Percentiles rank a stretch among this genome's conserved stretches.
These are phyloP conservation scores for Atractiella rhizophila DNA, from an alignment of 768 basidiomycete species.

Conservation along the genomic window DNA sequence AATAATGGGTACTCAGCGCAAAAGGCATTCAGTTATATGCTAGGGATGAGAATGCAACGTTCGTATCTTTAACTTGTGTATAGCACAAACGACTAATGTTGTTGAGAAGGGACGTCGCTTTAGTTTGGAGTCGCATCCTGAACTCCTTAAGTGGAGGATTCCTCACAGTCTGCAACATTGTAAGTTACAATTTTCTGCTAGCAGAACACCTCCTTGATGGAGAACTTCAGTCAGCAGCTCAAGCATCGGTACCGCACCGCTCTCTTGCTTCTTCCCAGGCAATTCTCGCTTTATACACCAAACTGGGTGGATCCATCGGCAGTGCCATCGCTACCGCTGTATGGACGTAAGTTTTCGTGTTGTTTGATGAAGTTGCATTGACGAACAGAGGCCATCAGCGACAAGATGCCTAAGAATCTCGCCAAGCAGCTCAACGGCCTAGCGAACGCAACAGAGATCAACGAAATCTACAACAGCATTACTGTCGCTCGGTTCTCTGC, in stretches of 20 bases:
- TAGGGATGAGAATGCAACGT: no score
- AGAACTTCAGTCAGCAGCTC: constrained; percentile 22
- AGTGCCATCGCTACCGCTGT: constrained; percentile 18
- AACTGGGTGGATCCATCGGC: constrained; percentile 22
- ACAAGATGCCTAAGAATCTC: constrained; percentile 29
- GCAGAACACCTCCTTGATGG: background rate
- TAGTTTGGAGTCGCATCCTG: no score
- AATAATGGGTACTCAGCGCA: no score
- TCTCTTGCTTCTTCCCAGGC: constrained; percentile 23
- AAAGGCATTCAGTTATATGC: no score
- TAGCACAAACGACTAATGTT: no score
- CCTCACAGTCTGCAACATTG: constrained; percentile 30
- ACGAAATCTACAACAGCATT: constrained; percentile 20
- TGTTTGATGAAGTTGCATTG: no score
- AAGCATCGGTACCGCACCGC: constrained; percentile 22
- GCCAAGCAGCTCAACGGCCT: constrained; percentile 32
- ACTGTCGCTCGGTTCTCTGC: no score
- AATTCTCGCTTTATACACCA: constrained; percentile 21
- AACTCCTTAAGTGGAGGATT: no score
- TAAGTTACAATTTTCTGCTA: background rate
- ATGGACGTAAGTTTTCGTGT: no score
- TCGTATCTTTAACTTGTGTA: no score
- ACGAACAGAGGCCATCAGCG: no score
- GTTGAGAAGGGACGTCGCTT: no score
- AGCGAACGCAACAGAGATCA: constrained; percentile 18